Evolutionary conservation across 1,284 basidiomycete genomes (phyloP).

Genomic region (Pascua sp.): DNA sequence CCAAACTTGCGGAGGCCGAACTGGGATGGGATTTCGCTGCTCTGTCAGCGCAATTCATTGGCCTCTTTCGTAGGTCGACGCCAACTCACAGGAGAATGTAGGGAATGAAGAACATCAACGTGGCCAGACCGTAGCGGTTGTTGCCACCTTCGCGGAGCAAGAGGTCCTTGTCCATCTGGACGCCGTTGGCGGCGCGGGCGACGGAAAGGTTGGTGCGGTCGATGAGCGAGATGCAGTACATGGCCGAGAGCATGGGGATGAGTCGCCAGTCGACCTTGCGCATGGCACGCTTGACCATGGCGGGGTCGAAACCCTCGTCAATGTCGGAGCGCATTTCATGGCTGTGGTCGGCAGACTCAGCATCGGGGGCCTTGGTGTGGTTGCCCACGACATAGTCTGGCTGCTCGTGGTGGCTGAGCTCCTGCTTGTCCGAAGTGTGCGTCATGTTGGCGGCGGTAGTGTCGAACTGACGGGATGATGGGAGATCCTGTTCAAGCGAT

Average conservation of each 20-base stretch:
- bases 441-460: too few species aligned
- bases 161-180: constrained; percentile 29
- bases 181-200: constrained; percentile 25
- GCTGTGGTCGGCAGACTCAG: too few species aligned
- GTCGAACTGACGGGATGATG: too few species aligned
- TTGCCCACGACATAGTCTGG: too few species aligned
- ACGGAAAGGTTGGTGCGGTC: constrained; percentile 41
- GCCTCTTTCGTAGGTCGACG: not conserved
- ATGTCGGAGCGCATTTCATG: not conserved
- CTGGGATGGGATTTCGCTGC: constrained; percentile 19
- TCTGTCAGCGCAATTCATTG: constrained; percentile 9
- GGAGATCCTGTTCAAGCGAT: too few species aligned
- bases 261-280: constrained; percentile 17
- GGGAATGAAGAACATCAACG: constrained; percentile 46
- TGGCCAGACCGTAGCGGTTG: constrained; percentile 44
- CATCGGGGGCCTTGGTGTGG: too few species aligned
- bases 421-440: too few species aligned
- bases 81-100: constrained; percentile 38
- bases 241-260: constrained; percentile 16
- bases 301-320: constrained; percentile 14
- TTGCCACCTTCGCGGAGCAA: constrained; percentile 35
- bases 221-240: constrained; percentile 19
- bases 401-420: too few species aligned
- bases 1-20: constrained; percentile 27
- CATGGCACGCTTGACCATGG: constrained; percentile 1